Evolutionary conservation across 768 basidiomycete species (phyloP).

Genomic region (Suillus sp.): DNA sequence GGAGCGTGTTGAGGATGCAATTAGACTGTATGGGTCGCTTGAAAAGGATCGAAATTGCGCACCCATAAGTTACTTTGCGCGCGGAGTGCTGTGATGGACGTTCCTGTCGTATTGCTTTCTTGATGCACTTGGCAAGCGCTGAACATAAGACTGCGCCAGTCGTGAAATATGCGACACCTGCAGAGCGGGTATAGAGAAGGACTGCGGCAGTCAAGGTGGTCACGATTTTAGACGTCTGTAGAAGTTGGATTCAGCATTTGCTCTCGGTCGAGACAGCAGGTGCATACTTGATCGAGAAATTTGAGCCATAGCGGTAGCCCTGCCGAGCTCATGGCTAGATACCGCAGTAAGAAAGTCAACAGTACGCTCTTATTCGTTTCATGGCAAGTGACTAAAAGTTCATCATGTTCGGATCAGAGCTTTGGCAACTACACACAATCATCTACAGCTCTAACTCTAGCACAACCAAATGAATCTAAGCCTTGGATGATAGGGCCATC

Average conservation of each 20-base stretch:
- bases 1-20: neutral
- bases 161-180: slow-evolving; percentile 60
- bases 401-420: too few relatives aligned
- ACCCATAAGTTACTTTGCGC: slow-evolving; percentile 71
- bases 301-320: slow-evolving; percentile 26
- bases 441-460: too few relatives aligned
- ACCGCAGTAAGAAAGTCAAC: neutral
- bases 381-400: neutral
- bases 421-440: too few relatives aligned
- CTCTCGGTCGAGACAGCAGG: neutral
- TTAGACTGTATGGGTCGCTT: neutral
- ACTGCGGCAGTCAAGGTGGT: slow-evolving; percentile 48
- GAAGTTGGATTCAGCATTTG: neutral
- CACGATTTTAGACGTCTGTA: slow-evolving; percentile 63
- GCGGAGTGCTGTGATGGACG: slow-evolving; percentile 49
- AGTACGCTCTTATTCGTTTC: neutral
- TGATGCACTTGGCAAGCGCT: slow-evolving; percentile 61
- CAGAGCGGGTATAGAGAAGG: slow-evolving; percentile 63
- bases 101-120: slow-evolving; percentile 62
- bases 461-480: too few relatives aligned
- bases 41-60: slow-evolving; percentile 21
- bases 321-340: neutral
- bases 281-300: slow-evolving; percentile 36
- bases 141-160: slow-evolving; percentile 58
- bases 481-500: too few relatives aligned